A percentile compares a stretch with the other conserved stretches of the same genome.
phyloP scores from a whole-genome alignment of 1,284 basidiomycete genomes.

The Cutaneotrichosporon dermatis region DNA sequence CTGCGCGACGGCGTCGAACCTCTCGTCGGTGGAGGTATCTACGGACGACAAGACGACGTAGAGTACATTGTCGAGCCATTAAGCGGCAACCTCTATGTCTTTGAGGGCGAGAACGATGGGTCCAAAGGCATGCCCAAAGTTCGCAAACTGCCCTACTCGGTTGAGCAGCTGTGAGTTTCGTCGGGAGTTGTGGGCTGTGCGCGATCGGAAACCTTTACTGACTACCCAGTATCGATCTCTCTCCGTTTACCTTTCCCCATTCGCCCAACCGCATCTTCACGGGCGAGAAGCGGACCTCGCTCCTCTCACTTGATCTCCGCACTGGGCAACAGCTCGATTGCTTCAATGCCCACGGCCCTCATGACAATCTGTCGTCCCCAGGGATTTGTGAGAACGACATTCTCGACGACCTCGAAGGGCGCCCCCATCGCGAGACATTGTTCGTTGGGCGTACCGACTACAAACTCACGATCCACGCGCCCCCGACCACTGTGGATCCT shows the following conservation, averaged over 20 bases:
- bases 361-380: slow-evolving; percentile 23
- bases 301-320: slow-evolving; percentile 45
- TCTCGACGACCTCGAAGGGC: slow-evolving; percentile 41
- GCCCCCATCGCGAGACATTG: slow-evolving; percentile 31
- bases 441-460: slow-evolving; percentile 47
- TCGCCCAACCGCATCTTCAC: slow-evolving; percentile 45
- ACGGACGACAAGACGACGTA: slow-evolving; percentile 22
- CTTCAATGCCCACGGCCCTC: slow-evolving; percentile 30
- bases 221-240: slow-evolving; percentile 41
- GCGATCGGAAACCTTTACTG: too few species aligned
- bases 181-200: not conserved
- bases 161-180: slow-evolving; percentile 46
- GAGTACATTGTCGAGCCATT: slow-evolving; percentile 49
- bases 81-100: slow-evolving; percentile 45
- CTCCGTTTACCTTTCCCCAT: slow-evolving; percentile 47
- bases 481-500: slow-evolving; percentile 6
- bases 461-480: slow-evolving; percentile 32
- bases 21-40: slow-evolving; percentile 38
- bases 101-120: slow-evolving; percentile 31
- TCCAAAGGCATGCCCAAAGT: slow-evolving; percentile 33
- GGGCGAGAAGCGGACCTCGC: slow-evolving; percentile 45
- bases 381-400: slow-evolving; percentile 36
- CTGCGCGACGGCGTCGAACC: slow-evolving; percentile 43
- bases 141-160: slow-evolving; percentile 44
- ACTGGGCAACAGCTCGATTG: slow-evolving; percentile 44